These are phyloP conservation scores for Coemansia sp. DNA, from an alignment of 192 early-diverging fungal species.

Conservation along the genomic window DNA sequence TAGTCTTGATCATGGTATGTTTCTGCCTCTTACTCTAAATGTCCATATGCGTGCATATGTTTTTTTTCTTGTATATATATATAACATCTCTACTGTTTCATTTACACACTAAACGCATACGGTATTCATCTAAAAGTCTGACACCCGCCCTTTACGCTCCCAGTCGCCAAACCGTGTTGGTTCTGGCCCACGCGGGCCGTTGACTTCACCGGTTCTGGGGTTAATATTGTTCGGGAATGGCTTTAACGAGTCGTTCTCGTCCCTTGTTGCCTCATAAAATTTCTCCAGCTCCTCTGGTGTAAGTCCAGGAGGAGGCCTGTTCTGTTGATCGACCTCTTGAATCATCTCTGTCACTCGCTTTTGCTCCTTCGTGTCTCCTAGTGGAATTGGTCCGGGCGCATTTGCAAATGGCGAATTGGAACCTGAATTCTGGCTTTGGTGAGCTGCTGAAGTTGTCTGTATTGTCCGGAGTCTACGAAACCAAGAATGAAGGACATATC, in stretches of 20 bases:
- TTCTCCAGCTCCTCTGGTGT: conserved; percentile 45
- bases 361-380: conserved; percentile 63
- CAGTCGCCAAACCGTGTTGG: conserved; percentile 82
- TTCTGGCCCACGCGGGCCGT: conserved; percentile 74
- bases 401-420: conserved; percentile 29
- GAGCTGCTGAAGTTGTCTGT: not conserved
- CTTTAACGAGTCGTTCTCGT: conserved; percentile 51
- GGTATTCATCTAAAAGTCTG: conserved; percentile 31
- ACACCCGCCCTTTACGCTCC: conserved; percentile 76
- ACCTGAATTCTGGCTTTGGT: not conserved
- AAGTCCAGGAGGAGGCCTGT: conserved; percentile 39
- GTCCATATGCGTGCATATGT: not conserved
- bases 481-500: not conserved
- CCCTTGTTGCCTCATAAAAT: conserved; percentile 41
- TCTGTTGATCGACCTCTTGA: conserved; percentile 38
- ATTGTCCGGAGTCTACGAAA: not conserved
- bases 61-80: not conserved
- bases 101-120: not conserved
- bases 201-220: conserved; percentile 67
- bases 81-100: not conserved
- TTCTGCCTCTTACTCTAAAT: not conserved
- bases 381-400: conserved; percentile 61
- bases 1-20: conserved; percentile 12
- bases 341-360: conserved; percentile 62
- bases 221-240: conserved; percentile 67